phyloP scores from a whole-genome alignment of 495 filamentous ascomycete species.

The Umbilicaria muhlenbergii region DNA sequence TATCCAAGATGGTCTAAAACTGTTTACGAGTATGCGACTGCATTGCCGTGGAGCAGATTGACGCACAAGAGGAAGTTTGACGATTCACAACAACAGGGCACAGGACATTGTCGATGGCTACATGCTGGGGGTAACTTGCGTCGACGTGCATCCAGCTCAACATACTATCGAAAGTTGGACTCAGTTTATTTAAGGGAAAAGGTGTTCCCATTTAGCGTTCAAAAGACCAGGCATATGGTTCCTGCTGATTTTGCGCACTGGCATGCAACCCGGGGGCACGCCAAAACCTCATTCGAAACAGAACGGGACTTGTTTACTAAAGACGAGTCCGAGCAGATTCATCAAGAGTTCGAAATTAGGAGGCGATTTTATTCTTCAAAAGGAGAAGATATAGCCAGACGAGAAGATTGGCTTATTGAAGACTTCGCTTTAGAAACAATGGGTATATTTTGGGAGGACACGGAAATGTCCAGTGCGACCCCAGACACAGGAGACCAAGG shows the following conservation, averaged over 20 bases:
- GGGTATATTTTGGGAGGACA: neutral
- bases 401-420: neutral
- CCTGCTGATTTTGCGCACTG: neutral
- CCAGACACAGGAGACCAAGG: neutral
- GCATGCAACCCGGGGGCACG: neutral
- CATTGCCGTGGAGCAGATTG: neutral
- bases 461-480: neutral
- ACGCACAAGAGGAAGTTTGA: neutral
- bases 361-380: neutral
- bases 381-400: neutral
- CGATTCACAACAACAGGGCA: neutral
- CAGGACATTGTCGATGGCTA: conserved; percentile 1
- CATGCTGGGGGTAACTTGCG: neutral
- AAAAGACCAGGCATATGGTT: neutral
- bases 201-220: no score
- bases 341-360: neutral
- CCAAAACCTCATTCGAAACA: neutral
- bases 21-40: conserved; percentile 2
- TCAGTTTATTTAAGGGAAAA: neutral
- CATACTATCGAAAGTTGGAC: neutral
- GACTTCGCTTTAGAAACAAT: neutral
- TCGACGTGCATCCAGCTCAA: no score
- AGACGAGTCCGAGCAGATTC: neutral
- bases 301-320: neutral
- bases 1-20: neutral